Conservation (phyloP, 768 basidiomycete species). For the Termitomyces sp. region DNA sequence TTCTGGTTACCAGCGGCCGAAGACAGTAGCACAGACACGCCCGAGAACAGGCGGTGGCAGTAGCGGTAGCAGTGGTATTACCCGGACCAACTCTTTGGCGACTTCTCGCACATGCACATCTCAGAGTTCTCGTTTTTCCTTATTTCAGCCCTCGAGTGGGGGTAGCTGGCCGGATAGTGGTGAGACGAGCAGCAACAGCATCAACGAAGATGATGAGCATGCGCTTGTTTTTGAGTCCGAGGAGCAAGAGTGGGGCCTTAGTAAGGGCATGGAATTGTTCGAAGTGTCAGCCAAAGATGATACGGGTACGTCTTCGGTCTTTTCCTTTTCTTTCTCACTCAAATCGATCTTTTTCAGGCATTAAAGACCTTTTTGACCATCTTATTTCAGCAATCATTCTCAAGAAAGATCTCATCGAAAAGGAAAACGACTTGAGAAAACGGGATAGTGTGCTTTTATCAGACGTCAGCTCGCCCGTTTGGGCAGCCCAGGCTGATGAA, state of each 20-base stretch:
- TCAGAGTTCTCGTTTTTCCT: constrained; percentile 58
- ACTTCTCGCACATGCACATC: constrained; percentile 44
- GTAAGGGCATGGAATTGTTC: constrained; percentile 82
- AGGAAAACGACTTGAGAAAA: constrained; percentile 74
- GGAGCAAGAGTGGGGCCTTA: constrained; percentile 71
- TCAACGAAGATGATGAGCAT: constrained; percentile 65
- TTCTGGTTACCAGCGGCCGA: constrained; percentile 51
- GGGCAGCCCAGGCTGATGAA: constrained; percentile 78
- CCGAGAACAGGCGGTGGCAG: constrained; percentile 42
- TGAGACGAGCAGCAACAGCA: constrained; percentile 64
- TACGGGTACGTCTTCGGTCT: constrained; percentile 48
- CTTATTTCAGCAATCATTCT: constrained; percentile 79
- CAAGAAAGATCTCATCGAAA: constrained; percentile 75
- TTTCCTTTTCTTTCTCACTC: constrained; percentile 10
- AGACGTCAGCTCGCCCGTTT: constrained; percentile 58
- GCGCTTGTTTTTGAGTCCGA: constrained; percentile 42
- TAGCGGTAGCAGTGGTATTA: constrained; percentile 17
- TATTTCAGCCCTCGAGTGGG: constrained; percentile 47
- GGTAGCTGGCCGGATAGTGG: constrained; percentile 54
- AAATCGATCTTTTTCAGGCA: constrained; percentile 46
- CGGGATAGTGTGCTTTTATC: constrained; percentile 83
- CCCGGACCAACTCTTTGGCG: constrained; percentile 46
- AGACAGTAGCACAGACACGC: constrained; percentile 42
- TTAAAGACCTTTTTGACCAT: constrained; percentile 74
- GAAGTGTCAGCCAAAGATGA: constrained; percentile 93